Conservation (phyloP, 345 rosid species). For the Camelina laxa region DNA sequence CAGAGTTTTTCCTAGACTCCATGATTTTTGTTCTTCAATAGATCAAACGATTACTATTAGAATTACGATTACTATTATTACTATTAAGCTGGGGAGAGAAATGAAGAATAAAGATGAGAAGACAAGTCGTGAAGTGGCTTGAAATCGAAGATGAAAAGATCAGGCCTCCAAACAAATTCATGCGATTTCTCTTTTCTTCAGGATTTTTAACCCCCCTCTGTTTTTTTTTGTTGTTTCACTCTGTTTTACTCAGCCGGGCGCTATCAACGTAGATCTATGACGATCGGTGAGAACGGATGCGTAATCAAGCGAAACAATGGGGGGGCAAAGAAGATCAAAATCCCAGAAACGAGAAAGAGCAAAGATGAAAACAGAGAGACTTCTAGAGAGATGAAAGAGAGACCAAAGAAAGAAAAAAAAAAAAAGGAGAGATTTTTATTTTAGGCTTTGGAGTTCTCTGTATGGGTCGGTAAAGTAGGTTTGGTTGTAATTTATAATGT, state of each 20-base stretch:
- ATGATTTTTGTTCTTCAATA: conserved; percentile 45
- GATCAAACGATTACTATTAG: conserved; percentile 34
- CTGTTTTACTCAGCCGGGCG: conserved; percentile 20
- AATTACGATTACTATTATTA: conserved; percentile 31
- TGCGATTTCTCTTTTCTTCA: conserved; percentile 60
- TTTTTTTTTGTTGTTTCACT: not conserved
- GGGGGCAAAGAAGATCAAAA: not conserved
- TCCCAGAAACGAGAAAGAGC: conserved; percentile 25
- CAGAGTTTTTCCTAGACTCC: conserved; percentile 73
- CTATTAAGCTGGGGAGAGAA: conserved; percentile 73
- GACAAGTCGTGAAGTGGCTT: conserved; percentile 78
- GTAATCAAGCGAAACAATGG: conserved; percentile 24
- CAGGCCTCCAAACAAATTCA: conserved; percentile 95
- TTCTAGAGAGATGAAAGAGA: conserved; percentile 27
- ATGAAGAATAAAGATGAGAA: conserved; percentile 77
- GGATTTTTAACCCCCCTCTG: not conserved
- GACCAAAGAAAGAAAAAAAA: not conserved
- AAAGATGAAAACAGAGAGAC: conserved; percentile 1
- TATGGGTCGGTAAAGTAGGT: conserved; percentile 21
- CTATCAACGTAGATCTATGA: conserved; percentile 31
- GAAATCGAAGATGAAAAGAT: conserved; percentile 63
- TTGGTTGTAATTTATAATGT: conserved; percentile 1
- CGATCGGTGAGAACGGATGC: conserved; percentile 31
- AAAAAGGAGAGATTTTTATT: not conserved
- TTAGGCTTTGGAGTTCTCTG: not conserved